Conservation (phyloP, 1,139 yeast genomes). For the Yamadazyma taylorii region DNA sequence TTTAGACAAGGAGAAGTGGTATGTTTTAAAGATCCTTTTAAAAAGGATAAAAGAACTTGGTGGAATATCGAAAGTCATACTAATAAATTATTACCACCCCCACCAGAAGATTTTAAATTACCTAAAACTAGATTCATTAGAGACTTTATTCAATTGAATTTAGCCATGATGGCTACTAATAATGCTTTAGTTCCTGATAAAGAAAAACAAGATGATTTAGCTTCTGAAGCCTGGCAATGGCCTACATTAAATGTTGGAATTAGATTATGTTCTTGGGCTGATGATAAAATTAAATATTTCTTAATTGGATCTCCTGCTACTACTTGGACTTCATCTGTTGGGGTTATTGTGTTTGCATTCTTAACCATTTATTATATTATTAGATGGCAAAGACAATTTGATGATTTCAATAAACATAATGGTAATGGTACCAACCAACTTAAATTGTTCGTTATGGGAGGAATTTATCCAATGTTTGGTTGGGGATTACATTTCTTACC, state of each 20-base stretch:
- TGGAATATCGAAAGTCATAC: constrained; percentile 93
- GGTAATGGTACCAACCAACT: constrained; percentile 33
- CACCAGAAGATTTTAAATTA: constrained; percentile 69
- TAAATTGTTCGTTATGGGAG: constrained; percentile 63
- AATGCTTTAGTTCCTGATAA: constrained; percentile 79
- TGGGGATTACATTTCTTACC: constrained; percentile 95
- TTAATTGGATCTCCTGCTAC: constrained; percentile 92
- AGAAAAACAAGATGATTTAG: constrained; percentile 88
- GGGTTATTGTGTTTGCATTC: constrained; percentile 61
- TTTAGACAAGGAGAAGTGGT: constrained; percentile 96
- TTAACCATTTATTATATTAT: constrained; percentile 59
- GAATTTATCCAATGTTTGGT: constrained; percentile 88
- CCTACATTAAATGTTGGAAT: constrained; percentile 90
- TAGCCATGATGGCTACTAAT: constrained; percentile 99
- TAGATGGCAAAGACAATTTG: constrained; percentile 92
- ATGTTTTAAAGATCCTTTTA: constrained; percentile 74
- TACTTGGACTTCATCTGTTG: constrained; percentile 86
- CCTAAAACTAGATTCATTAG: constrained; percentile 84
- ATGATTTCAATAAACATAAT: constrained; percentile 58
- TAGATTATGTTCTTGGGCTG: constrained; percentile 94
- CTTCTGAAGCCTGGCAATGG: constrained; percentile 98
- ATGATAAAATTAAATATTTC: constrained; percentile 76
- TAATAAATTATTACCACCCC: constrained; percentile 71
- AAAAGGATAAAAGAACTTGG: constrained; percentile 93
- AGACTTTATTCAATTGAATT: constrained; percentile 88